Base-by-base conservation (phyloP, 495 filamentous ascomycete species). In the Chaetomium fimeti region DNA sequence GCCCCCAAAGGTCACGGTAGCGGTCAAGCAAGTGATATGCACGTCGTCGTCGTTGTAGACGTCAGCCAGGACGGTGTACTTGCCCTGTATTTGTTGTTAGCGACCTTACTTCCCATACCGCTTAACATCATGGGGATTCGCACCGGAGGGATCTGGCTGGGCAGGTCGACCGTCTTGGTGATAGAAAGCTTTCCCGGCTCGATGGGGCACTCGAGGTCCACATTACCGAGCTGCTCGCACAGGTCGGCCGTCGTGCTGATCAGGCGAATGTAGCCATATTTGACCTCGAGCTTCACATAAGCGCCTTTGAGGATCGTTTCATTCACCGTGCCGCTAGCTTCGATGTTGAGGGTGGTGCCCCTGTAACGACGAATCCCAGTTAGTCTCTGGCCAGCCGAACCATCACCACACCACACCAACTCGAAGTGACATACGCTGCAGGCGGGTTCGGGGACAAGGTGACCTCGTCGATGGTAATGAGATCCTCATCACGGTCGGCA, bases 201-300 rank as follows among this genome's bases (percentile, higher is more conserved):
- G 62, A 99, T 82, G 56, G 94, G 94, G 75, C 94, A 99, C 62
- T 91, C 77, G 52, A 97, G 80, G 68, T 97, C 92, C 15, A 97
- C 90, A 58, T 96, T 91, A 69, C 83, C 76, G 62, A 96, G 85
- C 75, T 96, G 85, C 24, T 97, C 89, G 78, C 94, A 99, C 15
- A 98, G 84, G 73, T 96, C 88, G 69, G 88, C 85, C 61, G 76
- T 79, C 61, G 89, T 88, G 69, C 84, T 89, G 76, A 99, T 84
- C 61, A 99, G 81, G 54, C 87, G 90, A 73, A 99, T 97, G 69
- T 96, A 79, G 66, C 91, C 94, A 74, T 93, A 99, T 76, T 96
- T 97, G 78, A 98, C 93, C 61, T 87, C 82, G 36, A 99, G 74
- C 32, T 87, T 80, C 40, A 97, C 87, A 62, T 87, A 88, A 47